Base-by-base conservation (phyloP, 164 flowering plant species). In the Magnolia sinica region DNA sequence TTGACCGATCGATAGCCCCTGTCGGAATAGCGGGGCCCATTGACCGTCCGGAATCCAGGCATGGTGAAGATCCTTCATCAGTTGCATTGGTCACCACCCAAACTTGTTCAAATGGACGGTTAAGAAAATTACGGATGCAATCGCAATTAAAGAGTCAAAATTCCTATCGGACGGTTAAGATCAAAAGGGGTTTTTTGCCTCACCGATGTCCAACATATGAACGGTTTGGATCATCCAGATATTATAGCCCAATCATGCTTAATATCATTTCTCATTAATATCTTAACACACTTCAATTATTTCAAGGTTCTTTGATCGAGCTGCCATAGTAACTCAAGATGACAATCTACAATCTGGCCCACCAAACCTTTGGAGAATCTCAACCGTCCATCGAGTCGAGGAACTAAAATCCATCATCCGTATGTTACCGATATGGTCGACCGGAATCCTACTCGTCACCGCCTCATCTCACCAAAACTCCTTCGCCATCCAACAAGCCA, bases 321-420 rank as follows among this genome's bases (percentile, higher is more conserved):
- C 81, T 7, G 78, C 81, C 68, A 76, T 79, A 8, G 31, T 79
- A 3, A 66, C 76, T 1, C 45, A 69, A 22, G 68, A n/a, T 6
- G 81, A 79, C 58, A 29, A 7, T 24, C 7, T 5, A 7, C 64
- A 66, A 20, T 7, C 45, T 37, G 63, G 27, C 63, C 20, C 31
- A 29, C 79, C 82, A 0, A 71, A 76, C 20, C 77, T 76, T 7
- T 80, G 82, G 82, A 73, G 79, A 50, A 51, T 76, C 45, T 73
- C 71, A 8, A 80, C 82, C 19, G 71, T 80, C 65, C 82, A 80
- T 23, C 79, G 82, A 10, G 79, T 80, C 7, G 79, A 80, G n/a
- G 81, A 79, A 76, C 78, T 79, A 2, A 79, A 79, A 55, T 76
- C 78, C 23, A 29, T 80, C 2, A 76, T 76, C 74, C 76, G 82